A percentile compares a stretch with the other conserved stretches of the same genome.
These are phyloP conservation scores for Vitis cinerea DNA, from an alignment of 164 flowering plant genomes.

Conservation along the genomic window DNA sequence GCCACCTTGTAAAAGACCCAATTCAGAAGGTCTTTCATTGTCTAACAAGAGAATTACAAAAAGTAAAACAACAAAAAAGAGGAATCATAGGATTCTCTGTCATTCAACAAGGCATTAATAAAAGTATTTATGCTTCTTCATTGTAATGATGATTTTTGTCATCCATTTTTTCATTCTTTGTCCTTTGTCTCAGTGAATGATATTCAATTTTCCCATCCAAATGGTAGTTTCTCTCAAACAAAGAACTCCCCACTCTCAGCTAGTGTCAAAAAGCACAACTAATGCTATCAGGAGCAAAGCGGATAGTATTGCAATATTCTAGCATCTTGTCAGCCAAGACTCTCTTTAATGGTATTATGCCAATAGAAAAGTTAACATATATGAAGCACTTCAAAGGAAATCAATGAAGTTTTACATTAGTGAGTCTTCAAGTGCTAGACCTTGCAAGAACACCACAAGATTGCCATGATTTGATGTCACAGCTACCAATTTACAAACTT, in stretches of 20 bases:
- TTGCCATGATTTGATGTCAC: background rate
- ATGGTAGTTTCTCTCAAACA: too few species aligned
- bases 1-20: background rate
- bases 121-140: too few species aligned
- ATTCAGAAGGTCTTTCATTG: background rate
- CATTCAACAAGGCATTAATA: too few species aligned
- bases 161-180: too few species aligned
- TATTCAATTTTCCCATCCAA: too few species aligned
- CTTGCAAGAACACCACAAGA: background rate
- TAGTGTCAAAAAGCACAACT: too few species aligned
- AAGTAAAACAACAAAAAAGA: too few species aligned
- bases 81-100: too few species aligned
- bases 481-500: background rate
- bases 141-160: too few species aligned
- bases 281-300: background rate
- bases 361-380: background rate
- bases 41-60: background rate
- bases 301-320: slow-evolving; percentile 1
- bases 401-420: background rate
- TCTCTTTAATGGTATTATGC: slow-evolving; percentile 25
- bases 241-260: too few species aligned
- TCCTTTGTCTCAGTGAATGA: too few species aligned
- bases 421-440: background rate
- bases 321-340: slow-evolving; percentile 7
- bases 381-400: background rate